Evolutionary conservation across 2,329 filamentous ascomycete species (phyloP).

Genomic region (Byssoonygena ceratinophila): DNA sequence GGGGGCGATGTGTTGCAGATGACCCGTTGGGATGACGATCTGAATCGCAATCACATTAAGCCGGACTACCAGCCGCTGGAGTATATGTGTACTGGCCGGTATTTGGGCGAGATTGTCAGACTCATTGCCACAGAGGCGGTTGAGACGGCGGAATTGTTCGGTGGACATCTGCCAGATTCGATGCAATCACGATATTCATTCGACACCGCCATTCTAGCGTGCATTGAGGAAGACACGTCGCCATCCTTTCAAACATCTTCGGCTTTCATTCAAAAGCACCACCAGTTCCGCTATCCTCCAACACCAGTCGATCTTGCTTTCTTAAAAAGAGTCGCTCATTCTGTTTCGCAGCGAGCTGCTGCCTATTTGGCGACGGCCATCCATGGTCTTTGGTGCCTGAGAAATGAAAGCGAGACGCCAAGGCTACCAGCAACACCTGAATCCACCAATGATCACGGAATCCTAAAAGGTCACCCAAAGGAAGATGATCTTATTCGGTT

Average conservation of each 20-base stretch:
- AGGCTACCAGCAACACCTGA: conserved; percentile 17
- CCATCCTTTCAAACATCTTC: conserved; percentile 30
- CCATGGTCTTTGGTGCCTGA: conserved; percentile 51
- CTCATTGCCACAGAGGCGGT: conserved; percentile 52
- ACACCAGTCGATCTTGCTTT: conserved; percentile 45
- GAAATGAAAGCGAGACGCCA: conserved; percentile 38
- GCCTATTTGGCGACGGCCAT: conserved; percentile 54
- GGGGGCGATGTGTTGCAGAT: conserved; percentile 48
- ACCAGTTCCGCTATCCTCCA: conserved; percentile 39
- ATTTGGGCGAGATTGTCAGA: conserved; percentile 53
- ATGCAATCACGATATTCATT: conserved; percentile 49
- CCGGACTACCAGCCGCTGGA: conserved; percentile 57
- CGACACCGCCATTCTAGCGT: conserved; percentile 49
- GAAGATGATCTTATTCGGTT: conserved; percentile 17
- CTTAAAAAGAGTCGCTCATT: conserved; percentile 42
- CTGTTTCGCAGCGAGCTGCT: conserved; percentile 50
- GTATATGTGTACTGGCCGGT: conserved; percentile 53
- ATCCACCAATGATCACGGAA: conserved; percentile 18
- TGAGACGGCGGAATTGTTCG: conserved; percentile 45
- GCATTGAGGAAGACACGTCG: conserved; percentile 43
- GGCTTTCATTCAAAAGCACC: conserved; percentile 42
- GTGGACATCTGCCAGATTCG: conserved; percentile 46
- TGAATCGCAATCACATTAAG: conserved; percentile 47
- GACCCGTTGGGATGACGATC: conserved; percentile 51
- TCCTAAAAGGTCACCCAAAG: conserved; percentile 13